Evolutionary conservation across 306 rosid species (phyloP).

Genomic region (Castanopsis chinensis): DNA sequence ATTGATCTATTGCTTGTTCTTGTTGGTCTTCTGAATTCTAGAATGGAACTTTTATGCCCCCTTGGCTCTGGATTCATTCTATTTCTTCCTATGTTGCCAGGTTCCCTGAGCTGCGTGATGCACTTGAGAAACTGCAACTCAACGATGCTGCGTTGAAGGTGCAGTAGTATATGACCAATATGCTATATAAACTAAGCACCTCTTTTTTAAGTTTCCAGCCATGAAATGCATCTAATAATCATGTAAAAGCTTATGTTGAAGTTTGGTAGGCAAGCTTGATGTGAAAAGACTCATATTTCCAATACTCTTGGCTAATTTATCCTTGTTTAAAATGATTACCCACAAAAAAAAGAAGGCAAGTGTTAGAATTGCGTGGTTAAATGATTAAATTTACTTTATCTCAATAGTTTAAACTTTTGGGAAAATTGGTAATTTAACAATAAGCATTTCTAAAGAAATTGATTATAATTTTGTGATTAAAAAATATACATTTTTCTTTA

Average conservation of each 20-base stretch:
- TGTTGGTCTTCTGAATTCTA: not conserved
- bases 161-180: slow-evolving; percentile 11
- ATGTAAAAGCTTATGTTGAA: not conserved
- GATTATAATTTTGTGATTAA: not conserved
- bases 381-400: too few species aligned
- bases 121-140: slow-evolving; percentile 94
- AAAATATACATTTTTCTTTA: not conserved
- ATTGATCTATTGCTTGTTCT: slow-evolving; percentile 39
- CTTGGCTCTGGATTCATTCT: slow-evolving; percentile 16
- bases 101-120: slow-evolving; percentile 91
- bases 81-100: slow-evolving; percentile 37
- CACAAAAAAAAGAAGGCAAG: not conserved
- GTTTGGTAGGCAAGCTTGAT: not conserved
- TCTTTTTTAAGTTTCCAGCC: slow-evolving; percentile 13
- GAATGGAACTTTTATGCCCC: not conserved
- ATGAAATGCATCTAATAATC: slow-evolving; percentile 3
- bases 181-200: slow-evolving; percentile 21
- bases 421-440: too few species aligned
- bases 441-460: not conserved
- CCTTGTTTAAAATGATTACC: not conserved
- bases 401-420: too few species aligned
- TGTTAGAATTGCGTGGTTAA: too few species aligned
- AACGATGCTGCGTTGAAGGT: slow-evolving; percentile 98
- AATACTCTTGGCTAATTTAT: not conserved
- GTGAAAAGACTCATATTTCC: not conserved